Evolutionary conservation across 1,284 basidiomycete genomes (phyloP), one percentile per base, ranked within the genome.

Genomic region (Ustilago sp.): DNA sequence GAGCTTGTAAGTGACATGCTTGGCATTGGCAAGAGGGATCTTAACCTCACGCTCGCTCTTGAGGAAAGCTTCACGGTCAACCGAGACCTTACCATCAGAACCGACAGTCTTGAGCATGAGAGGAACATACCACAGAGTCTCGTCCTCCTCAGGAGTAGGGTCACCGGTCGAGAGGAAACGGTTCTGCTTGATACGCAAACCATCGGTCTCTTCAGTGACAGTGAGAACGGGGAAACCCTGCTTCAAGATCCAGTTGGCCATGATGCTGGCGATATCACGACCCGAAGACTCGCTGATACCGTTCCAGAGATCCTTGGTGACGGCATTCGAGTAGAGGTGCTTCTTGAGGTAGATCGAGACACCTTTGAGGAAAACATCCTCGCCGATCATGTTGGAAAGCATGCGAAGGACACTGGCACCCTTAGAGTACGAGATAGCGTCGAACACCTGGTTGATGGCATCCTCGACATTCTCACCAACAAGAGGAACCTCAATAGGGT

Each of bases 201-300:
- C 90, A 1, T 88, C 87, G 8, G 88, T 89, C 47, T 80, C 80
- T 87, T 98, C 95, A 0, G 91, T 92, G 51, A 98, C 94, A 17
- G 91, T 93, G 59, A 99, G 86, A 32, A 98, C 91, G 4, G 95
- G 95, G 74, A 85, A 87, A 68, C 86, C 69, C 72, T 91, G 92
- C 90, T 94, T 93, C 68, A 91, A 90, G 43, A 95, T 92, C 96
- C 95, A 99, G 85, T 93, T 92, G 72, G 93, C 90, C 93, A 98
- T 96, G 81, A 98, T 89, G 63, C 89, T 89, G 13, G 91, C 89
- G 53, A 98, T 90, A 80, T 98, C 91, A 41, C 91, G 84, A 15
- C 91, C 92, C 47, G 92, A 93, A 2, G 94, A 91, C 81, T 91
- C 89, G 62, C 90, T 89, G 76, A 98, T 94, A 28, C 94, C 95